These are phyloP conservation scores for Trichosporon coremiiforme DNA, from an alignment of 1,284 basidiomycete species.

Conservation along the genomic window DNA sequence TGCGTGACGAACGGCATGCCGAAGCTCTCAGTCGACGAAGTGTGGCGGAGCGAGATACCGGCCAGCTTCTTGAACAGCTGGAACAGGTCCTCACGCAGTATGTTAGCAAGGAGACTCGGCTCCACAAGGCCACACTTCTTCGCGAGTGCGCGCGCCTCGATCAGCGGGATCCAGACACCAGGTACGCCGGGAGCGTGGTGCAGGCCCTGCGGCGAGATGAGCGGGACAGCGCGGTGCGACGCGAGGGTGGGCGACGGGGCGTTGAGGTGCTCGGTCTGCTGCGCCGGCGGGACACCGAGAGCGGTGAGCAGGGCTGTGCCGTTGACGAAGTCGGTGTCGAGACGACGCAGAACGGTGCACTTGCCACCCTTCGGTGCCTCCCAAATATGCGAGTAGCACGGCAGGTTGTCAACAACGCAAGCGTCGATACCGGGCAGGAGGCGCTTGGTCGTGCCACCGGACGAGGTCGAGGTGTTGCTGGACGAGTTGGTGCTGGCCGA, in stretches of 20 bases:
- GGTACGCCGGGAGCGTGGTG: slow-evolving; percentile 44
- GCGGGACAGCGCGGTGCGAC: slow-evolving; percentile 38
- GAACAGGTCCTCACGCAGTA: slow-evolving; percentile 49
- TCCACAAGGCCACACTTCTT: slow-evolving; percentile 35
- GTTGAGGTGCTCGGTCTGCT: slow-evolving; percentile 40
- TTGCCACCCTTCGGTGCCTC: slow-evolving; percentile 33
- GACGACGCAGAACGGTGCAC: slow-evolving; percentile 42
- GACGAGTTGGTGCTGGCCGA: slow-evolving; percentile 22
- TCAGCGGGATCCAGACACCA: slow-evolving; percentile 47
- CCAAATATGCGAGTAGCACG: slow-evolving; percentile 47
- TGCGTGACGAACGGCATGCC: slow-evolving; percentile 38
- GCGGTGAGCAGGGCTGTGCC: slow-evolving; percentile 47
- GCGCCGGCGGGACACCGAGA: slow-evolving; percentile 37
- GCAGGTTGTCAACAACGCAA: slow-evolving; percentile 52
- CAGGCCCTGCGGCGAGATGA: slow-evolving; percentile 32
- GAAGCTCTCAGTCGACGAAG: slow-evolving; percentile 41
- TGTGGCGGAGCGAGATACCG: slow-evolving; percentile 43
- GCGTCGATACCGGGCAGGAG: slow-evolving; percentile 49
- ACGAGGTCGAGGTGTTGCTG: slow-evolving; percentile 20
- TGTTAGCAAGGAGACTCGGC: slow-evolving; percentile 35
- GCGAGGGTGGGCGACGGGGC: slow-evolving; percentile 35
- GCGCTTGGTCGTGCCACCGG: slow-evolving; percentile 37
- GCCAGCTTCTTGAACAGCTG: slow-evolving; percentile 46
- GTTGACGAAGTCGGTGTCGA: slow-evolving; percentile 55
- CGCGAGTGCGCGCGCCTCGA: slow-evolving; percentile 43